Evolutionary conservation across 164 flowering plant genomes (phyloP).

Genomic region (Santalum album): DNA sequence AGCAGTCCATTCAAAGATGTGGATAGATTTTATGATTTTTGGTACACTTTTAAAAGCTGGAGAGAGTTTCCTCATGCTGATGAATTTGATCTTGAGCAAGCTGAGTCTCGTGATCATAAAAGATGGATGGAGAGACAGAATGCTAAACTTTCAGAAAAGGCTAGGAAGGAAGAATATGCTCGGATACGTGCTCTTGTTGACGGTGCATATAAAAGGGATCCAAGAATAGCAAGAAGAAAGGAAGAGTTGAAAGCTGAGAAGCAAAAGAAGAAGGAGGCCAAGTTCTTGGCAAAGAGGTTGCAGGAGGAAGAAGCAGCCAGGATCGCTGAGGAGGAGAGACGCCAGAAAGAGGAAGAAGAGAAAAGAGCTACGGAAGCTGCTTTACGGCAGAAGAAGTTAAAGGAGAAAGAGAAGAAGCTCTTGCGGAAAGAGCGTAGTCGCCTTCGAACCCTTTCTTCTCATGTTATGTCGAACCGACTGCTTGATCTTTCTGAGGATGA

Average conservation of each 20-base stretch:
- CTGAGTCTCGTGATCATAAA: constrained; percentile 90
- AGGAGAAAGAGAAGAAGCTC: constrained; percentile 60
- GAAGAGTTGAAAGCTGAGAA: constrained; percentile 79
- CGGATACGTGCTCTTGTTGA: constrained; percentile 78
- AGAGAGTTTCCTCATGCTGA: constrained; percentile 92
- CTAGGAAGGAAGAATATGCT: constrained; percentile 79
- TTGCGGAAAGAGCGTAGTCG: constrained; percentile 77
- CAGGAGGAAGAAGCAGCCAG: constrained; percentile 87
- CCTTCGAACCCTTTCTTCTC: constrained; percentile 55
- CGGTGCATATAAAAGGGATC: constrained; percentile 85
- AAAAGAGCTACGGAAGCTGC: constrained; percentile 66
- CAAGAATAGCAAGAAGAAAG: constrained; percentile 62
- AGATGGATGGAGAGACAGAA: constrained; percentile 99
- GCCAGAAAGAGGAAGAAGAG: constrained; percentile 60
- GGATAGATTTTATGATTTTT: constrained; percentile 69
- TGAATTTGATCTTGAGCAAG: constrained; percentile 88
- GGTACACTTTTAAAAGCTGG: constrained; percentile 93
- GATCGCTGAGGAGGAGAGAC: constrained; percentile 68
- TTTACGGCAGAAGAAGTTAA: constrained; percentile 45
- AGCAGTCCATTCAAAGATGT: constrained; percentile 50
- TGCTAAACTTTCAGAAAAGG: constrained; percentile 77
- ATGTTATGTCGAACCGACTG: constrained; percentile 31
- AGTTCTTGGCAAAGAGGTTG: constrained; percentile 56
- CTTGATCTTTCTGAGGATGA: constrained; percentile 39
- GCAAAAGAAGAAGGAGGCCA: constrained; percentile 71